Percentiles rank a stretch among this genome's conserved stretches.
Evolutionary conservation across 2,329 filamentous ascomycete species (phyloP).

Genomic region (Cladophialophora bantiana): DNA sequence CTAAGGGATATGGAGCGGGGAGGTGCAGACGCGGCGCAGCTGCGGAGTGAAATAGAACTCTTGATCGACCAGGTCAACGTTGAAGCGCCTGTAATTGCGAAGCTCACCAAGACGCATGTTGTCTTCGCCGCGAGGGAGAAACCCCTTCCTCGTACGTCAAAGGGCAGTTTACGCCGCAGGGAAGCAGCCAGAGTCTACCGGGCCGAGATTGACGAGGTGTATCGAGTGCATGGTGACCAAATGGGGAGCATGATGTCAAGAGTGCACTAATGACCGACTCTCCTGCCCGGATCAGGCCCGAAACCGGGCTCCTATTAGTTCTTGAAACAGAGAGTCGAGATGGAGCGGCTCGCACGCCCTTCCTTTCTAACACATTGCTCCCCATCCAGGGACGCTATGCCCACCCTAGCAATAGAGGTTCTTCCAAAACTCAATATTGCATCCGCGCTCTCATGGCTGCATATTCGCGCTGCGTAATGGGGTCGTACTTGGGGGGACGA

Average conservation of each 20-base stretch:
- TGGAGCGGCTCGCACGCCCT: no score
- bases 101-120: slow-evolving; percentile 13
- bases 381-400: no score
- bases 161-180: slow-evolving; percentile 6
- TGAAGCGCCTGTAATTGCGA: slow-evolving; percentile 10
- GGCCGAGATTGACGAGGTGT: slow-evolving; percentile 14
- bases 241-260: slow-evolving; percentile 18
- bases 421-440: slow-evolving; percentile 39
- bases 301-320: no score
- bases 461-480: slow-evolving; percentile 53
- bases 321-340: no score
- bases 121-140: slow-evolving; percentile 3
- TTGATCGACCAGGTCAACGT: slow-evolving; percentile 11
- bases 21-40: neutral
- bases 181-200: slow-evolving; percentile 6
- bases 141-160: slow-evolving; percentile 10
- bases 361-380: no score
- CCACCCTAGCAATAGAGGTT: no score
- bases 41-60: slow-evolving; percentile 1
- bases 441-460: slow-evolving; percentile 46
- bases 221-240: slow-evolving; percentile 7
- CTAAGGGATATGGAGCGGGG: neutral
- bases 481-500: slow-evolving; percentile 59
- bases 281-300: no score
- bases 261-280: neutral